A percentile compares a stretch with the other conserved stretches of the same genome.
phyloP scores from a whole-genome alignment of 257 asterid genomes.

The Solanum megistacrolobum region DNA sequence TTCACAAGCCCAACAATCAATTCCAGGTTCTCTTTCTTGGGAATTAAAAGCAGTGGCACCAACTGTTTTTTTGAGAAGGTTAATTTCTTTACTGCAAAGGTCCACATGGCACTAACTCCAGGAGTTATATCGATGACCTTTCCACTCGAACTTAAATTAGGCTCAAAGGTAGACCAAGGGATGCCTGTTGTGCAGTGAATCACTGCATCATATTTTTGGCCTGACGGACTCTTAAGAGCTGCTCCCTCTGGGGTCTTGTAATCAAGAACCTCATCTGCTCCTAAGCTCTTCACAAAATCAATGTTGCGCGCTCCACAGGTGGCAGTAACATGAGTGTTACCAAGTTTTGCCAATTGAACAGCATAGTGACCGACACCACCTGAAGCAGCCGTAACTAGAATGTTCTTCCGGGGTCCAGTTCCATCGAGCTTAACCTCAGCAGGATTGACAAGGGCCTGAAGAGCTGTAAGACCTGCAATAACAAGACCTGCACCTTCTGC shows the following conservation, averaged over 20 bases:
- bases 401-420: conserved; percentile 33
- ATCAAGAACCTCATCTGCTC: conserved; percentile 77
- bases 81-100: conserved; percentile 27
- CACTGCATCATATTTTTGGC: conserved; percentile 54
- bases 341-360: conserved; percentile 68
- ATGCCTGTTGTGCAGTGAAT: conserved; percentile 39
- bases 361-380: conserved; percentile 81
- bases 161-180: conserved; percentile 52
- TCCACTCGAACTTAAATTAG: conserved; percentile 35
- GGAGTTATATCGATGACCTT: conserved; percentile 52
- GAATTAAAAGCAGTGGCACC: conserved; percentile 21
- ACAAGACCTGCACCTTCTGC: conserved; percentile 57
- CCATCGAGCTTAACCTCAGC: conserved; percentile 41
- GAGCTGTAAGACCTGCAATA: conserved; percentile 55
- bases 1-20: conserved; percentile 41
- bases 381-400: conserved; percentile 58
- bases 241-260: conserved; percentile 60
- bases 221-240: conserved; percentile 54
- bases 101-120: conserved; percentile 27
- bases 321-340: conserved; percentile 59
- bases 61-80: conserved; percentile 36
- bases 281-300: conserved; percentile 49
- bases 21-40: conserved; percentile 24
- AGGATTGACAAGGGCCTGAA: conserved; percentile 27
- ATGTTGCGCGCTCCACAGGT: conserved; percentile 79